phyloP scores from a whole-genome alignment of 2,329 filamentous ascomycete species.

The Pseudocercospora cruenta region DNA sequence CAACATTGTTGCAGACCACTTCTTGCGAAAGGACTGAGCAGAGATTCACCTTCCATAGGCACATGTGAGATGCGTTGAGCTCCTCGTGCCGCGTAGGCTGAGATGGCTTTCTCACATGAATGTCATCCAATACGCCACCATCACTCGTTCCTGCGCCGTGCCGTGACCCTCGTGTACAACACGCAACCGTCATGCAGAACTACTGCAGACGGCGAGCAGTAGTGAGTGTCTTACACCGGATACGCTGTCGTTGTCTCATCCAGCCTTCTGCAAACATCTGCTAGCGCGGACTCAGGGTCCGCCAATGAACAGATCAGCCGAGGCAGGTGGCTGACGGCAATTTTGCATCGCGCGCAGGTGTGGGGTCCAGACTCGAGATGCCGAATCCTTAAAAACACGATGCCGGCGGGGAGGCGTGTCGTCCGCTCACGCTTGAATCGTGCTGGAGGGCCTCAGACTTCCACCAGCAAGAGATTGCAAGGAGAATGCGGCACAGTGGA shows the following conservation, averaged over 20 bases:
- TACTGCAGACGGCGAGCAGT: conserved; percentile 8
- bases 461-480: conserved; percentile 1
- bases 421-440: not conserved
- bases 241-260: conserved; percentile 16
- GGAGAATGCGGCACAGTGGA: not conserved
- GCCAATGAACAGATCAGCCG: not conserved
- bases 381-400: conserved; percentile 1
- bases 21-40: too few relatives aligned
- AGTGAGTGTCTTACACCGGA: conserved; percentile 9
- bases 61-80: too few relatives aligned
- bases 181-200: conserved; percentile 1
- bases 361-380: conserved; percentile 2
- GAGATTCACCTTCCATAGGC: too few relatives aligned
- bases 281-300: not conserved
- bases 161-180: not conserved
- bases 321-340: conserved; percentile 11
- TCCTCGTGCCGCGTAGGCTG: too few relatives aligned
- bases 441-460: not conserved
- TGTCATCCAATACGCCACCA: not conserved
- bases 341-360: not conserved
- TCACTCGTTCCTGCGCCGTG: not conserved
- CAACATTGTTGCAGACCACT: too few relatives aligned
- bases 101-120: too few relatives aligned
- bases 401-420: not conserved
- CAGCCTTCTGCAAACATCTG: conserved; percentile 13